Conservation (phyloP, 257 asterid genomes). For the Solanum appendiculatum region DNA sequence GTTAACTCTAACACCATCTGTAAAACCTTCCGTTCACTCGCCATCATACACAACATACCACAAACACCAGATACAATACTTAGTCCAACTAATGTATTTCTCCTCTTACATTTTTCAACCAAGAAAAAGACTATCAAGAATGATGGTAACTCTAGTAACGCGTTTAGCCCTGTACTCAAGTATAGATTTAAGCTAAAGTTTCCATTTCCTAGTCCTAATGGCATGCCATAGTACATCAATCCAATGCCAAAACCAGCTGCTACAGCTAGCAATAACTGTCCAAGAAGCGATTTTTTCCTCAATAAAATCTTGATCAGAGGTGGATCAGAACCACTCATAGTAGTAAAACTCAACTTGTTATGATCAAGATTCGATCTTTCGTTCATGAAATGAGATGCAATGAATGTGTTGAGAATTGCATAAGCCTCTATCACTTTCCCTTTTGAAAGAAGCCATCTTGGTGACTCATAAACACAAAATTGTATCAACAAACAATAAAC, state of each 20-base stretch:
- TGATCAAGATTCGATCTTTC: not conserved
- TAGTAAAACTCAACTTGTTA: not conserved
- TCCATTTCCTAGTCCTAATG: constrained; percentile 29
- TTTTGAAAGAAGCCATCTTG: constrained; percentile 34
- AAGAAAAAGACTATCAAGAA: constrained; percentile 8
- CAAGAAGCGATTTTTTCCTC: not conserved
- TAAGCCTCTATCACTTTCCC: constrained; percentile 11
- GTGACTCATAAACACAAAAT: constrained; percentile 31
- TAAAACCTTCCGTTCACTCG: not conserved
- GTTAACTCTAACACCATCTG: constrained; percentile 14
- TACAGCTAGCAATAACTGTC: constrained; percentile 2
- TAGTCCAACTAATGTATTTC: constrained; percentile 11
- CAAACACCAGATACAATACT: constrained; percentile 16
- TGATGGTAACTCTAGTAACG: constrained; percentile 23
- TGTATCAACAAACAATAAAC: constrained; percentile 25
- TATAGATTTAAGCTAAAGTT: constrained; percentile 27
- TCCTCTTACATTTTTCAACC: constrained; percentile 18
- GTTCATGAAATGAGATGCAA: not conserved
- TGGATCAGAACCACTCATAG: not conserved
- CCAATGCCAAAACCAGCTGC: constrained; percentile 30
- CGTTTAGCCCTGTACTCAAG: constrained; percentile 21
- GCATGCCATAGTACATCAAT: constrained; percentile 33
- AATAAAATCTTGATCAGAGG: not conserved
- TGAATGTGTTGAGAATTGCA: not conserved
- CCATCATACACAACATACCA: constrained; percentile 9